Percentiles rank a stretch among this genome's conserved stretches.
Conservation (phyloP, 305 asterid genomes). For the Fraxinus nigra region DNA sequence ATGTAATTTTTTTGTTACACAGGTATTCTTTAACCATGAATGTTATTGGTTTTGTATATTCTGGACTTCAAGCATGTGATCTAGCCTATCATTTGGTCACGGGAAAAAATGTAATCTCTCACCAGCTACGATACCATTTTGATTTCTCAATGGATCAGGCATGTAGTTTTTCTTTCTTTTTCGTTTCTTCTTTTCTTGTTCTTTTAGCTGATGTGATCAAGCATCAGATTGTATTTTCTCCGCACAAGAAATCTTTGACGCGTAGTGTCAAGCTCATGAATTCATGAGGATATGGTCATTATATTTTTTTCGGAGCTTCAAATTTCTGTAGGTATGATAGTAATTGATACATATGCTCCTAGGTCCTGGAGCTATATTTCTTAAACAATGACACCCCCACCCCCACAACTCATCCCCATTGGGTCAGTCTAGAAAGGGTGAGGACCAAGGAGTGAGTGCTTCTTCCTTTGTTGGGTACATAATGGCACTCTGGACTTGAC, state of each 20-base stretch:
- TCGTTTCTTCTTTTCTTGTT: not conserved
- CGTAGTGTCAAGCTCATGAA: not conserved
- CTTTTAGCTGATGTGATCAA: not conserved
- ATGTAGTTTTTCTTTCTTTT: conserved; percentile 24
- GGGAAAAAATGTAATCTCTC: conserved; percentile 48
- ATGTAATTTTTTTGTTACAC: conserved; percentile 25
- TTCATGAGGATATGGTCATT: not conserved
- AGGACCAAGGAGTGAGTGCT: not conserved
- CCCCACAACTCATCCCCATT: not conserved
- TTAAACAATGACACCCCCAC: too few relatives aligned
- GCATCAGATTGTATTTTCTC: not conserved
- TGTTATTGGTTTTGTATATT: conserved; percentile 71
- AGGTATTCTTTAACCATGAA: conserved; percentile 69
- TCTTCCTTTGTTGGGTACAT: not conserved
- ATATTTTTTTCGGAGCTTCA: not conserved
- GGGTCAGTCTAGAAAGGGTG: not conserved
- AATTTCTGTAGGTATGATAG: not conserved
- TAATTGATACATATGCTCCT: not conserved
- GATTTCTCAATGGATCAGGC: conserved; percentile 87
- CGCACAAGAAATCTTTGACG: not conserved
- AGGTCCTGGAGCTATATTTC: too few relatives aligned
- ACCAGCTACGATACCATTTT: conserved; percentile 52
- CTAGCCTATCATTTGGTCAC: conserved; percentile 57
- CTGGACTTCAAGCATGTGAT: conserved; percentile 67
- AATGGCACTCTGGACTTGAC: not conserved